Percentiles rank a stretch among this genome's conserved stretches.
Evolutionary conservation across 2,329 filamentous ascomycete species (phyloP).

Genomic region (Beauveria sp.): DNA sequence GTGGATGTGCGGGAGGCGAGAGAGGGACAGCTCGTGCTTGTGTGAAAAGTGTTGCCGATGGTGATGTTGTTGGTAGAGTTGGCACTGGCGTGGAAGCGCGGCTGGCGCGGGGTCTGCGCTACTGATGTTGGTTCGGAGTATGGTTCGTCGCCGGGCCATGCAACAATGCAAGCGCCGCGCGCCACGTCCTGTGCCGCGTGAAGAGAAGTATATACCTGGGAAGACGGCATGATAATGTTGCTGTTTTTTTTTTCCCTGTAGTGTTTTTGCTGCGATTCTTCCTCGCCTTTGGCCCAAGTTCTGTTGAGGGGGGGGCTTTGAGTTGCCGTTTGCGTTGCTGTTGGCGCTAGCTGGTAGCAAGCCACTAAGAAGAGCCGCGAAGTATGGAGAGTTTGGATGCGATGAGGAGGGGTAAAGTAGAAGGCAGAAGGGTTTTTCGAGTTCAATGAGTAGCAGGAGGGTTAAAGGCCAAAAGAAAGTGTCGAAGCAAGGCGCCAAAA

Average conservation of each 20-base stretch:
- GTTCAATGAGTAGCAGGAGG: no score
- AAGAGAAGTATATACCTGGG: slow-evolving; percentile 17
- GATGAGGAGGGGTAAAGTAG: no score
- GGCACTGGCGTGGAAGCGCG: neutral
- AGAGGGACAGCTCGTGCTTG: neutral
- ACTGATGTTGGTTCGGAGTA: slow-evolving; percentile 9
- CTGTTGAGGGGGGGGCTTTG: no score
- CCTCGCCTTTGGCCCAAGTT: no score
- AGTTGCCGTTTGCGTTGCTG: no score
- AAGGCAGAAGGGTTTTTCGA: no score
- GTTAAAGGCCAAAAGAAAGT: no score
- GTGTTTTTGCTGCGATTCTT: neutral
- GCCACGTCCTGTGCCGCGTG: slow-evolving; percentile 18
- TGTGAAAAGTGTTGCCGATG: neutral
- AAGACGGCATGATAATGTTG: neutral
- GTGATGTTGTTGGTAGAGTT: neutral
- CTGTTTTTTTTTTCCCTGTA: neutral
- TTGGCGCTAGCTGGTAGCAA: no score
- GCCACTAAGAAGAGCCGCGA: no score
- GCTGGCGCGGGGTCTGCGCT: neutral
- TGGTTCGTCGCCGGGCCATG: slow-evolving; percentile 22
- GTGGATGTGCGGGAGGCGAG: neutral
- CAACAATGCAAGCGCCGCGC: slow-evolving; percentile 20
- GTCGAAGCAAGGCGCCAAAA: no score
- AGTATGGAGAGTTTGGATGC: no score